Base-by-base conservation (phyloP, 2,329 filamentous ascomycete genomes). In the Mollisiaceae sp. region DNA sequence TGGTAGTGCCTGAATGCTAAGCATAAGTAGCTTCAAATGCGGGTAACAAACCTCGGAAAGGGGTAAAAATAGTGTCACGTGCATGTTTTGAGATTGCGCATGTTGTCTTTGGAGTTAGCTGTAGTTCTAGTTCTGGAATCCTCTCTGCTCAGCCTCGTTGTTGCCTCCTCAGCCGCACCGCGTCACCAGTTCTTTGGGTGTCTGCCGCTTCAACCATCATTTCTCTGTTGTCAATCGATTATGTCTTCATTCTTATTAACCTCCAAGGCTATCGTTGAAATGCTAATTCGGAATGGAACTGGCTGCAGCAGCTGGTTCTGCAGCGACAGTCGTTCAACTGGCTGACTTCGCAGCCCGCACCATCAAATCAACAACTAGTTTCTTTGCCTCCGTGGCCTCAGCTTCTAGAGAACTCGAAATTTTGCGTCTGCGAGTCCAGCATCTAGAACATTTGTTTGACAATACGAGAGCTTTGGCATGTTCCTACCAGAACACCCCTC, bases 361-460 rank as follows among this genome's bases (percentile, higher is more conserved):
- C 45, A 50, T 50, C 45, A 50, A 50, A 27, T 50, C 45, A 50
- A 50, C 45, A 50, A 50, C 45, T 20, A 50, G 45, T 20, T 50
- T 50, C 45, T 50, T 50, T 14, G 45, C 45, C 45, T 50, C 45
- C 8, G 45, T 50, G n/a, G 45, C 24, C 3, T 50, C 45, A 24
- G 45, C 45, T 11, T 24, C 45, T 4, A 50, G 24, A 14, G 45
- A 50, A 50, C 11, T 50, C 15, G 45, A 50, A 20, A 50, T 50
- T 24, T 20, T 50, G 5, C 45, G n/a, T 22, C 45, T 50, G 6
- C n/a, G 45, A 11, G 45, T 50, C n/a, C 45, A 50, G 11, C 45
- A 50, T 27, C 11, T 50, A 20, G 45, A 50, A 24, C 45, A 50
- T 24, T 24, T 50, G 20, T 50, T 50, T 20, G 45, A 50, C 2